Evolutionary conservation across 768 basidiomycete genomes (phyloP), one percentile per base, ranked within the genome.

Genomic region (Lactarius akahatsu): DNA sequence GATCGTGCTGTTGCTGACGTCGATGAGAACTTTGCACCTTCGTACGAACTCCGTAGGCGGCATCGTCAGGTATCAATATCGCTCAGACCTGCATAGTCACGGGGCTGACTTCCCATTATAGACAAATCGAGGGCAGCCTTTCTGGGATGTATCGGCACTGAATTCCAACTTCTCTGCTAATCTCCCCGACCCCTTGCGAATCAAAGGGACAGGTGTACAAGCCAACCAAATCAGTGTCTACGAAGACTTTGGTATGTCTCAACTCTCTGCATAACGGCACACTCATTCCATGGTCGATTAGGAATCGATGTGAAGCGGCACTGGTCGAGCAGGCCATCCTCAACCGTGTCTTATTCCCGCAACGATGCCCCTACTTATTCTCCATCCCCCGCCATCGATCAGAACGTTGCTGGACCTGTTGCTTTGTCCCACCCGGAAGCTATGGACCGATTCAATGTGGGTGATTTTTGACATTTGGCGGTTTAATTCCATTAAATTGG

Each of bases 1-100:
- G 96, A 98, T 72, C 87, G 94, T 65, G 96, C 96, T 8, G 85
- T 94, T 60, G 84, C 86, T 4, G 97, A 98, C 72, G 91, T 97
- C 8, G 97, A 99, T 74, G 94, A 96, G 68, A 88, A 86, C 28
- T 92, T 99, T 67, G 82, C 85, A 2, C 69, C 85, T 30, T 91
- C 94, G 11, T 97, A 95, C 73, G 90, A 94, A 40, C 82, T 83
- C 56, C 85, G 97, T 62, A 86, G 91, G 64, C 87, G 90, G 57
- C 94, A 98, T 74, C 85, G 94, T 63, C 94, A 96, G 81, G 88
- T 90, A 65, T 61, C 81, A 78, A 18, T 23, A 50, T 38, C 26
- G 11, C 26, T 57, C 45, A 16, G 23, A 13, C 13, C 20, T 41
- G 59, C 38, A 58, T n/a, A 20, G 10, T 47, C 7, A 57, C 57